Evolutionary conservation across 192 early-diverging fungal genomes (phyloP).

Genomic region (Umbelopsis ramanniana): DNA sequence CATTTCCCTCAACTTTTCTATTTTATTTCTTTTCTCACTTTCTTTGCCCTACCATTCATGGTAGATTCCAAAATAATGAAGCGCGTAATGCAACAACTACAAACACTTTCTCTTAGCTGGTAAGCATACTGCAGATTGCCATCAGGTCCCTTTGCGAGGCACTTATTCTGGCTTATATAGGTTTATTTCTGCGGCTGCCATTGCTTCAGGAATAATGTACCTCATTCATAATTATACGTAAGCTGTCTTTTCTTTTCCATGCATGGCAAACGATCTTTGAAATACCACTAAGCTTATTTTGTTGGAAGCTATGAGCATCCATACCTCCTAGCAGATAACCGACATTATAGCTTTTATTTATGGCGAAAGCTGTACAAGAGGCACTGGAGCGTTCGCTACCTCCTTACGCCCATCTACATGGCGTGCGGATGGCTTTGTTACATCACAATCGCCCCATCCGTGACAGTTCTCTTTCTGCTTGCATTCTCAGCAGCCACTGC

Average conservation of each 20-base stretch:
- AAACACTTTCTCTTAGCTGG: not conserved
- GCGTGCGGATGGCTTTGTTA: constrained; percentile 44
- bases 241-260: constrained; percentile 12
- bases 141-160: not conserved
- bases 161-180: not conserved
- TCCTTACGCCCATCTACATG: constrained; percentile 69
- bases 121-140: not conserved
- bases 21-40: constrained; percentile 67
- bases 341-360: constrained; percentile 95
- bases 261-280: not conserved
- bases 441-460: constrained; percentile 36
- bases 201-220: constrained; percentile 35
- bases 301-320: constrained; percentile 80
- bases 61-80: constrained; percentile 40
- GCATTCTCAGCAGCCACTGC: constrained; percentile 57
- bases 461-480: constrained; percentile 57
- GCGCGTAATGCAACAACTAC: constrained; percentile 30
- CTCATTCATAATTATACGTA: constrained; percentile 60
- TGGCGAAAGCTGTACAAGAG: constrained; percentile 81
- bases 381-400: constrained; percentile 58
- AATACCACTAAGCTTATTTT: not conserved
- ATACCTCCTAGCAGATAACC: constrained; percentile 92
- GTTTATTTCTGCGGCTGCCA: not conserved
- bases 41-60: constrained; percentile 52
- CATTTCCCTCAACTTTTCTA: constrained; percentile 91